phyloP scores from a whole-genome alignment of 129 eudicot species.

The Saussurea involucrata region DNA sequence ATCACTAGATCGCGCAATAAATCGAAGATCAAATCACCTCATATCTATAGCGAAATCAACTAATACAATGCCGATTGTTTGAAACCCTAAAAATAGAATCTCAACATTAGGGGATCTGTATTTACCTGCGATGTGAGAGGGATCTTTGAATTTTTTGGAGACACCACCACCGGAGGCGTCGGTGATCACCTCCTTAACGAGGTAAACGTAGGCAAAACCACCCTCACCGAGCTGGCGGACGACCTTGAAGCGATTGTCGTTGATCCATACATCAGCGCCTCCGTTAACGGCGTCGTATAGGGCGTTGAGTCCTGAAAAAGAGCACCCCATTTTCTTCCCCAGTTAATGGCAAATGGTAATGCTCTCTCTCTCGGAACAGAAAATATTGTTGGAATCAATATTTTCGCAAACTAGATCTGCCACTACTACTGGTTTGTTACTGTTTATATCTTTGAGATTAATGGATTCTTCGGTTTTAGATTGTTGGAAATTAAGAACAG shows the following conservation, averaged over 20 bases:
- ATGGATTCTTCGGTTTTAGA: background rate
- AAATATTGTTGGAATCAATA: background rate
- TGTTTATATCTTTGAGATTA: background rate
- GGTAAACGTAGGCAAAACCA: conserved; percentile 75
- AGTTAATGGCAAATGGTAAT: conserved; percentile 14
- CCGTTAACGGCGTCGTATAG: conserved; percentile 78
- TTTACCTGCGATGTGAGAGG: conserved; percentile 73
- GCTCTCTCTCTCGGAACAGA: conserved; percentile 9
- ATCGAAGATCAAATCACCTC: background rate
- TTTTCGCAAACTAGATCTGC: background rate
- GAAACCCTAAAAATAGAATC: background rate
- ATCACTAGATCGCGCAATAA: conserved; percentile 13
- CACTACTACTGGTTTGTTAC: background rate
- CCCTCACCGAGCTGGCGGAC: conserved; percentile 85
- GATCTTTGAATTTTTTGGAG: conserved; percentile 65
- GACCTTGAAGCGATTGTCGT: conserved; percentile 73
- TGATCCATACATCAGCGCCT: conserved; percentile 95
- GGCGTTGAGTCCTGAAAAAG: conserved; percentile 85
- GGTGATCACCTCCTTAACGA: conserved; percentile 70
- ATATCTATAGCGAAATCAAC: background rate
- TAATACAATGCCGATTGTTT: conserved; percentile 5
- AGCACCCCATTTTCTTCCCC: conserved; percentile 68
- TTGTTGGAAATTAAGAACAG: background rate
- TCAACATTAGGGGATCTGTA: background rate
- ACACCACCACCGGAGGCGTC: conserved; percentile 46